Evolutionary conservation across 306 rosid genomes (phyloP).

Genomic region (Malus domestica): ASM211411v1 NC_041797.1:16074501-16075000

Average conservation of each 20-base stretch:
- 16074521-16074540: background rate
- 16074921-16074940: background rate
- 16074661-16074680: constrained; percentile 10
- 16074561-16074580: background rate
- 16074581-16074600: background rate
- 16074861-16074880: background rate
- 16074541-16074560: background rate
- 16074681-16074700: background rate
- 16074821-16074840: background rate
- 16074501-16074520: background rate
- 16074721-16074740: constrained; percentile 4
- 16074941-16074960: background rate
- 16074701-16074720: background rate
- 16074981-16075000: background rate
- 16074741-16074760: constrained; percentile 6
- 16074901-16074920: background rate
- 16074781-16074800: background rate
- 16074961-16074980: background rate
- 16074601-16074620: constrained; percentile 11
- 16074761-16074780: background rate
- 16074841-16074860: background rate
- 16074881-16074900: background rate
- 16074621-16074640: constrained; percentile 24
- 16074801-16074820: background rate
- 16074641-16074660: constrained; percentile 4